Conservation (phyloP, 805 yeast genomes). For the Candida oleophila region DNA sequence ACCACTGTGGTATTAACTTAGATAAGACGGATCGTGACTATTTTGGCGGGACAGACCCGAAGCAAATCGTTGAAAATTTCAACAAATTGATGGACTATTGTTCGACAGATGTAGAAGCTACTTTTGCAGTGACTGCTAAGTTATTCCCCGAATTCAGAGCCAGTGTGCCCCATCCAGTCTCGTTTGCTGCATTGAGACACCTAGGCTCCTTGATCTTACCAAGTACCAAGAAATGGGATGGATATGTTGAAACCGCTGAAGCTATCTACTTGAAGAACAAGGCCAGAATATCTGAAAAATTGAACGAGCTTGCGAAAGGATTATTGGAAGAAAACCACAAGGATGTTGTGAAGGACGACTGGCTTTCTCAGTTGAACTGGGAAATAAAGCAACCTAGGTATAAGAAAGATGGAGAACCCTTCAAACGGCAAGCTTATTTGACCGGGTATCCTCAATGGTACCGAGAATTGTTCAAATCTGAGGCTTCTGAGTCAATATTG, state of each 20-base stretch:
- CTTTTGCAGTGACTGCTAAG: slow-evolving; percentile 65
- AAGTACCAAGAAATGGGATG: slow-evolving; percentile 69
- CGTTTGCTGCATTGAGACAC: slow-evolving; percentile 80
- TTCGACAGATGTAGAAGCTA: slow-evolving; percentile 77
- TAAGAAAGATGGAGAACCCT: slow-evolving; percentile 68
- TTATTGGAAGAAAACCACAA: slow-evolving; percentile 34
- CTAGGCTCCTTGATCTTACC: slow-evolving; percentile 78
- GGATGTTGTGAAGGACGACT: slow-evolving; percentile 57
- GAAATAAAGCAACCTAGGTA: slow-evolving; percentile 54
- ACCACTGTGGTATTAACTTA: slow-evolving; percentile 69
- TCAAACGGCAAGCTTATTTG: slow-evolving; percentile 66
- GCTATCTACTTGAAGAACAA: slow-evolving; percentile 58
- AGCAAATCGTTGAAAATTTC: slow-evolving; percentile 55
- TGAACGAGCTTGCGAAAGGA: slow-evolving; percentile 59
- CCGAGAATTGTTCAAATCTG: slow-evolving; percentile 51
- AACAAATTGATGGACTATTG: slow-evolving; percentile 72
- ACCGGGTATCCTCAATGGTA: slow-evolving; percentile 98
- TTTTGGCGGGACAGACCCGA: slow-evolving; percentile 56
- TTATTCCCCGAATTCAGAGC: slow-evolving; percentile 67
- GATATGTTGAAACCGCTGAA: slow-evolving; percentile 72
- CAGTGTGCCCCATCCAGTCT: slow-evolving; percentile 89
- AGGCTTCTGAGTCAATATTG: slow-evolving; percentile 48
- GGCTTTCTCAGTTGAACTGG: slow-evolving; percentile 94
- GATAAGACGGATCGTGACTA: slow-evolving; percentile 67
- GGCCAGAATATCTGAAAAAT: slow-evolving; percentile 52